These are phyloP conservation scores for Anaeramoeba flamelloides DNA, from an alignment of 78 protist genomes.

Conservation along the genomic window DNA sequence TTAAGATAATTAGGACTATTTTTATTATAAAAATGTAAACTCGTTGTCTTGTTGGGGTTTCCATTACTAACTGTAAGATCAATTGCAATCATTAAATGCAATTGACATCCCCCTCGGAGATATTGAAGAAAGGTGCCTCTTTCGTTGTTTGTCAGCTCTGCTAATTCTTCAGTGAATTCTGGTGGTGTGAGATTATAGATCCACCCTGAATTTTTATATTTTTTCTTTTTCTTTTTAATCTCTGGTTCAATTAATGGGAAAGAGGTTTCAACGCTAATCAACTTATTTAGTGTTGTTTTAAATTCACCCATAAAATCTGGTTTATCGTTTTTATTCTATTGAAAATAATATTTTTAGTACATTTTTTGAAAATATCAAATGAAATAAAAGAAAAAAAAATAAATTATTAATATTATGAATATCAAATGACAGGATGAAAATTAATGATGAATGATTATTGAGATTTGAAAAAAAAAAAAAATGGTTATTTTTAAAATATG, in stretches of 20 bases:
- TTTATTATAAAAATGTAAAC: background rate
- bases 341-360: too few species aligned
- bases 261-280: background rate
- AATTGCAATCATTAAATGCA: background rate
- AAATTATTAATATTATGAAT: too few species aligned
- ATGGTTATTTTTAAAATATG: too few species aligned
- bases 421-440: too few species aligned
- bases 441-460: too few species aligned
- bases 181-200: background rate
- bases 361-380: too few species aligned
- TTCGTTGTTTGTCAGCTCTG: background rate
- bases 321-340: background rate
- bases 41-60: background rate
- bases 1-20: background rate
- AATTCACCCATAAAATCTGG: conserved; percentile 1
- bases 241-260: background rate
- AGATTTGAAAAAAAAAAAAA: too few species aligned
- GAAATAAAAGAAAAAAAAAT: too few species aligned
- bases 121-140: background rate
- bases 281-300: background rate
- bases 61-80: background rate
- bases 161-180: background rate
- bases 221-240: background rate
- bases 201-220: background rate
- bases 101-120: background rate